phyloP scores from a whole-genome alignment of 164 flowering plant genomes.

The Annona squamosa region DNA sequence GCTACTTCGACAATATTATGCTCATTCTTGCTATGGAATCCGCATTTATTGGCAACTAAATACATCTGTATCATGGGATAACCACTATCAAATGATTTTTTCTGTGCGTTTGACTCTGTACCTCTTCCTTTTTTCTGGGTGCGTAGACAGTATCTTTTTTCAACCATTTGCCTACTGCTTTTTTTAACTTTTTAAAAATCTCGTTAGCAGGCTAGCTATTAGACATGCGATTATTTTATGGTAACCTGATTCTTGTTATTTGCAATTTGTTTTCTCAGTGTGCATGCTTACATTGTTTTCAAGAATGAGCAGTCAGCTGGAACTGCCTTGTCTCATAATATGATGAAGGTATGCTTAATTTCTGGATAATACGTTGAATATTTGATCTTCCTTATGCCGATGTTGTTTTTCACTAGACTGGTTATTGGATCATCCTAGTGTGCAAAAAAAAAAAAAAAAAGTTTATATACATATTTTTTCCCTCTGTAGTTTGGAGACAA shows the following conservation, averaged over 20 bases:
- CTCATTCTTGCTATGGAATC: no score
- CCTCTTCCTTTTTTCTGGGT: no score
- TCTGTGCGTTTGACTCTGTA: no score
- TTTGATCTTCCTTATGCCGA: background rate
- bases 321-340: constrained; percentile 75
- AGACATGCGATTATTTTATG: background rate
- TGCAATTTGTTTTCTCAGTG: constrained; percentile 43
- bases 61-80: no score
- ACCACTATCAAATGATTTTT: no score
- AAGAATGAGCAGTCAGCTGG: constrained; percentile 68
- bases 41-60: no score
- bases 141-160: background rate
- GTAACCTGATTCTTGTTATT: background rate
- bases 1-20: no score
- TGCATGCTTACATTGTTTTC: constrained; percentile 84
- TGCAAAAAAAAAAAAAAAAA: background rate
- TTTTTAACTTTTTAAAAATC: background rate
- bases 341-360: constrained; percentile 57
- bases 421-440: background rate
- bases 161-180: background rate
- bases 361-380: background rate
- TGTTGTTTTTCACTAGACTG: background rate
- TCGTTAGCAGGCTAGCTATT: background rate
- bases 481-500: constrained; percentile 68
- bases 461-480: constrained; percentile 1